phyloP scores from a whole-genome alignment of 352 stramenopile genomes.

The Pythium inflatum region DNA sequence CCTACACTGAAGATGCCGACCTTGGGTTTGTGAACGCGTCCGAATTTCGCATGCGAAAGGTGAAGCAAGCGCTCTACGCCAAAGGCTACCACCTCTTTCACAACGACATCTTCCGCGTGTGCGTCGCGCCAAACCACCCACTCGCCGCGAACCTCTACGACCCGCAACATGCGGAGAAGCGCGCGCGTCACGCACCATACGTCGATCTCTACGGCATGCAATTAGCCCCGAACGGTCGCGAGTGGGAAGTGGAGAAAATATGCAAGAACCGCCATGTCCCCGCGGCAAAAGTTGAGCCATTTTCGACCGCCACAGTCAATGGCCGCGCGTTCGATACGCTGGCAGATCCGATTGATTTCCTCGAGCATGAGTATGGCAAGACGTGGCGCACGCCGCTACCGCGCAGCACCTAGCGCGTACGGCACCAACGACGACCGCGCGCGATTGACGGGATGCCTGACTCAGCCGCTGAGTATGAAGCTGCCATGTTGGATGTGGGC shows the following conservation, averaged over 20 bases:
- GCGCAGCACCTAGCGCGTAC: constrained; percentile 10
- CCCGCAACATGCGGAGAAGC: neutral
- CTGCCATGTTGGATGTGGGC: too few relatives aligned
- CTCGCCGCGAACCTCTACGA: constrained; percentile 38
- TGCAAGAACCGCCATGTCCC: constrained; percentile 23
- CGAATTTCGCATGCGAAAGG: constrained; percentile 19
- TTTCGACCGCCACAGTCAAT: constrained; percentile 23
- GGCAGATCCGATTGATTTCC: constrained; percentile 30
- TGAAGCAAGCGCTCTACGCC: constrained; percentile 19
- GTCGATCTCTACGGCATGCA: constrained; percentile 42
- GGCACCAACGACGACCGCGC: too few relatives aligned
- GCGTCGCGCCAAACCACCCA: constrained; percentile 39
- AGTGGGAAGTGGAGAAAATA: constrained; percentile 31
- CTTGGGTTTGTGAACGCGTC: constrained; percentile 40
- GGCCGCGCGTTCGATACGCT: constrained; percentile 34
- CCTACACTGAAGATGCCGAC: constrained; percentile 60
- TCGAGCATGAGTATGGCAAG: constrained; percentile 40
- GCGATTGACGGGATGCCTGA: too few relatives aligned
- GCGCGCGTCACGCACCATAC: constrained; percentile 36
- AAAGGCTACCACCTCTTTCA: constrained; percentile 62
- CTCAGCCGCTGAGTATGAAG: too few relatives aligned
- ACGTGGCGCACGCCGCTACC: constrained; percentile 23
- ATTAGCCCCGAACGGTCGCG: constrained; percentile 10
- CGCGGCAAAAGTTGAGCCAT: constrained; percentile 30
- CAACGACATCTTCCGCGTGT: constrained; percentile 34